Percentiles rank a stretch among this genome's conserved stretches.
Conservation (phyloP, 1,284 basidiomycete genomes). For the Coniophora puteana region DNA sequence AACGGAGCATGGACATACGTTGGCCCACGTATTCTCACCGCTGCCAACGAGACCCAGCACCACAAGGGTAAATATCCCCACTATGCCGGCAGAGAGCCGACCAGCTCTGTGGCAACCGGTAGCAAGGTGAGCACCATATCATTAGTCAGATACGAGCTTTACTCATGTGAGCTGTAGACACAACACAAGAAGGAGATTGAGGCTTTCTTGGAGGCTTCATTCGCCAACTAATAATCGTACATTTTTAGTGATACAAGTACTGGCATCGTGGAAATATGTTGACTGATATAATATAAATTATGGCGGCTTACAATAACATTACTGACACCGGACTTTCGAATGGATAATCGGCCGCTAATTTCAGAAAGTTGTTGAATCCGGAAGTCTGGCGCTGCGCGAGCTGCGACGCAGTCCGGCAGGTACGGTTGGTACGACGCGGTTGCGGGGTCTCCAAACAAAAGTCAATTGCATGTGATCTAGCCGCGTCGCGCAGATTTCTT, state of each 20-base stretch:
- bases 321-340: no score
- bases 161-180: conserved; percentile 31
- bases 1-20: conserved; percentile 94
- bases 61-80: conserved; percentile 88
- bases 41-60: conserved; percentile 79
- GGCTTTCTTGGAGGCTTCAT: conserved; percentile 61
- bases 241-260: not conserved
- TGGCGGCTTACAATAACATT: no score
- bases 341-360: no score
- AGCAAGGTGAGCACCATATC: conserved; percentile 58
- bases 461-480: no score
- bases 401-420: no score
- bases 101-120: conserved; percentile 87
- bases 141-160: not conserved
- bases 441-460: no score
- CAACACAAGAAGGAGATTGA: conserved; percentile 88
- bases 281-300: no score
- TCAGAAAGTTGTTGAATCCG: no score
- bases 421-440: no score
- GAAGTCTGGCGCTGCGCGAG: no score
- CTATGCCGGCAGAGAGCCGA: conserved; percentile 86
- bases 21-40: conserved; percentile 83
- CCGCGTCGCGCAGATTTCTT: no score
- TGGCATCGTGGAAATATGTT: no score
- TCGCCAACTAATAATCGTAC: conserved; percentile 26